Evolutionary conservation across 1,284 basidiomycete species (phyloP).

Genomic region (Malassezia japonica): DNA sequence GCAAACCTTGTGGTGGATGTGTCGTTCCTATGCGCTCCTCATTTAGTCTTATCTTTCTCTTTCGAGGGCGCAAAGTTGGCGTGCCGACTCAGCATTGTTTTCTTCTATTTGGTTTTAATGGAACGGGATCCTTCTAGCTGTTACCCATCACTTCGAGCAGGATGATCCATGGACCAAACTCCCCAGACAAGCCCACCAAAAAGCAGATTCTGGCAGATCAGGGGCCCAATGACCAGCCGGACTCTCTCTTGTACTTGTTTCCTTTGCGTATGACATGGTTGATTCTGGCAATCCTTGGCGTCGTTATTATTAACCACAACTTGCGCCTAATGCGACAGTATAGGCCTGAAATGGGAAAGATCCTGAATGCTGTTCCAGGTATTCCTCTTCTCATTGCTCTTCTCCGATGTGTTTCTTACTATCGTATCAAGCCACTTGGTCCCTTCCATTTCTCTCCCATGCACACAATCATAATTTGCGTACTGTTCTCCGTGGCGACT

Average conservation of each 20-base stretch:
- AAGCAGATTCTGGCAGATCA: background rate
- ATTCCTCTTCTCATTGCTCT: background rate
- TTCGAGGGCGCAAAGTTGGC: too few species aligned
- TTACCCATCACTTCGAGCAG: too few species aligned
- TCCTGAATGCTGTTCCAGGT: background rate
- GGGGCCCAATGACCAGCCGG: background rate
- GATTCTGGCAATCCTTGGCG: background rate
- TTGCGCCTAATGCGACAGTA: background rate
- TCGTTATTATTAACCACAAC: conserved; percentile 5
- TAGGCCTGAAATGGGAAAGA: background rate
- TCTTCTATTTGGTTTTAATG: too few species aligned
- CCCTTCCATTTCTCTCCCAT: background rate
- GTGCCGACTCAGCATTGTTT: too few species aligned
- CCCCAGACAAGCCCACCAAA: background rate
- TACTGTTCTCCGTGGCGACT: conserved; percentile 5
- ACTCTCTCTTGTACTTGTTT: background rate
- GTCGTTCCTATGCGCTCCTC: too few species aligned
- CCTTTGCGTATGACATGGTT: background rate
- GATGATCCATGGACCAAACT: background rate
- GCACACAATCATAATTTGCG: background rate
- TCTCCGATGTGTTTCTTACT: background rate
- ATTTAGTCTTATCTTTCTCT: too few species aligned
- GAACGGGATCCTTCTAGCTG: too few species aligned
- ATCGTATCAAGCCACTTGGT: background rate
- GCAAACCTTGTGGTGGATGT: too few species aligned